These are phyloP conservation scores for Colletotrichum ledebouriae DNA, from an alignment of 2,329 filamentous ascomycete genomes.

Conservation along the genomic window DNA sequence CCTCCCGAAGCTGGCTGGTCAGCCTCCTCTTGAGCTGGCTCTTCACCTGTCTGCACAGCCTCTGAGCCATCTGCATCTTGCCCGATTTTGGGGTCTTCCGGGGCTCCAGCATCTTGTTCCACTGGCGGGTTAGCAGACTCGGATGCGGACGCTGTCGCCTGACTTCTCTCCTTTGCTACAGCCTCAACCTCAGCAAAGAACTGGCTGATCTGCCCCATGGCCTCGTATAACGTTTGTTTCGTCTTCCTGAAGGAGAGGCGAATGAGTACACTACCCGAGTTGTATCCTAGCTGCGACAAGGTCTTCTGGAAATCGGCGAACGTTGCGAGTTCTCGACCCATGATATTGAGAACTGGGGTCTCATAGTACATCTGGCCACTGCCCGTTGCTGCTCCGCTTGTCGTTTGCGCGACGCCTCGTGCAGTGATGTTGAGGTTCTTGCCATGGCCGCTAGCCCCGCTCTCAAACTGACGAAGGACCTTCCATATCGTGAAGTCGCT, in stretches of 20 bases:
- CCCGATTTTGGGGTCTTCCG: neutral
- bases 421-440: conserved; percentile 85
- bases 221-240: conserved; percentile 84
- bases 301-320: conserved; percentile 92
- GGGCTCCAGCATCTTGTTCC: conserved; percentile 29
- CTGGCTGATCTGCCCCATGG: conserved; percentile 83
- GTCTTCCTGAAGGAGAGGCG: conserved; percentile 83
- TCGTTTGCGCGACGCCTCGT: conserved; percentile 77
- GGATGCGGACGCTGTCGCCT: conserved; percentile 29
- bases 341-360: conserved; percentile 84
- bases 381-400: conserved; percentile 63
- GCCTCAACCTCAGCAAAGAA: conserved; percentile 74
- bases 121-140: conserved; percentile 37
- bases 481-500: conserved; percentile 92
- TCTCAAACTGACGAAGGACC: conserved; percentile 90
- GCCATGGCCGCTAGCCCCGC: conserved; percentile 72
- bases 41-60: neutral
- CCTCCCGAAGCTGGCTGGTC: conserved; percentile 14
- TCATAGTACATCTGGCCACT: conserved; percentile 90
- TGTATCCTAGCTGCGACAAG: conserved; percentile 87
- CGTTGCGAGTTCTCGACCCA: conserved; percentile 82
- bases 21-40: neutral
- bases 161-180: conserved; percentile 43
- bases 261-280: conserved; percentile 84
- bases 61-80: neutral